Percentiles rank a stretch among this genome's conserved stretches.
phyloP scores from a whole-genome alignment of 331 rosid genomes.

The Ulmus americana region DNA sequence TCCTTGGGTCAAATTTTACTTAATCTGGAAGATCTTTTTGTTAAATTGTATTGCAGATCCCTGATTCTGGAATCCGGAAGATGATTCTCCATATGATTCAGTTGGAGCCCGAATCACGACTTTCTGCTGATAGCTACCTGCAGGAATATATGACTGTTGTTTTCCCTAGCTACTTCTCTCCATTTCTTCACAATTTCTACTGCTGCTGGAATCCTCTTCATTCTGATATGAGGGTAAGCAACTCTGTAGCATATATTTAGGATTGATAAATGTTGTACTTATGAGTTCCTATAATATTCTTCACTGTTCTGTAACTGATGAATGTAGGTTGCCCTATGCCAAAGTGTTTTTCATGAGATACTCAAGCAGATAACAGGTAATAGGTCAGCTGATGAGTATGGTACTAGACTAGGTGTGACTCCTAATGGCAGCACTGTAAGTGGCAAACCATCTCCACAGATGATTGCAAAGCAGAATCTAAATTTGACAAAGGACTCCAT shows the following conservation, averaged over 20 bases:
- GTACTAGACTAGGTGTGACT: constrained; percentile 28
- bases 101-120: constrained; percentile 77
- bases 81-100: constrained; percentile 95
- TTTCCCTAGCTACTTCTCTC: constrained; percentile 80
- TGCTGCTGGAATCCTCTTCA: constrained; percentile 86
- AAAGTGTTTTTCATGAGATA: constrained; percentile 79
- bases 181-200: constrained; percentile 84
- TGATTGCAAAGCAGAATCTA: constrained; percentile 49
- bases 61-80: constrained; percentile 82
- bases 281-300: constrained; percentile 21
- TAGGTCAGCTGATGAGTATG: constrained; percentile 40
- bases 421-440: constrained; percentile 26
- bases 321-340: constrained; percentile 71
- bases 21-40: neutral
- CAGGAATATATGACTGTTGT: constrained; percentile 71
- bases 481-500: constrained; percentile 40
- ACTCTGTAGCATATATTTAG: constrained; percentile 10
- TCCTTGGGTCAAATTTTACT: too few species aligned
- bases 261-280: constrained; percentile 16
- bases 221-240: constrained; percentile 85
- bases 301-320: constrained; percentile 20
- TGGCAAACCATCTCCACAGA: constrained; percentile 43
- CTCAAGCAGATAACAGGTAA: constrained; percentile 79
- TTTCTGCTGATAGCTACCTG: constrained; percentile 79
- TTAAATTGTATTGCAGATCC: constrained; percentile 55